phyloP scores from a whole-genome alignment of 1,284 basidiomycete species.

The Sanghuangporus sanghuang region DNA sequence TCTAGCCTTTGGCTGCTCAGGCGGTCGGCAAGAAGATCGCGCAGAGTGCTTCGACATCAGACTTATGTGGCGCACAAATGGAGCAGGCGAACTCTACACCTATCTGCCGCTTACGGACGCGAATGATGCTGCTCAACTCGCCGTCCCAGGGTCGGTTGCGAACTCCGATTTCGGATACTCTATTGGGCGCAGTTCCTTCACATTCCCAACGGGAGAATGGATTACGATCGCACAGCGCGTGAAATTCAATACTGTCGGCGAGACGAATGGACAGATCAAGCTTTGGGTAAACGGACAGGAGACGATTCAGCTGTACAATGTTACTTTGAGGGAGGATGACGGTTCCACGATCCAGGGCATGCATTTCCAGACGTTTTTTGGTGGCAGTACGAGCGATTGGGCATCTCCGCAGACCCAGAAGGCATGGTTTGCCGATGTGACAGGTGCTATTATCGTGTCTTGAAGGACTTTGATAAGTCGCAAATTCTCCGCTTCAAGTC shows the following conservation, averaged over 20 bases:
- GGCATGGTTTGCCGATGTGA: constrained; percentile 36
- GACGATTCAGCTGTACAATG: constrained; percentile 20
- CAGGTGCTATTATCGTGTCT: constrained; percentile 11
- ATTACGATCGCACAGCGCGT: constrained; percentile 33
- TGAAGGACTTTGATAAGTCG: background rate
- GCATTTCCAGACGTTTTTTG: constrained; percentile 38
- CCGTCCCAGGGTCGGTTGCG: constrained; percentile 22
- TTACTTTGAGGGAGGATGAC: constrained; percentile 22
- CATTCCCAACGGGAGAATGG: constrained; percentile 29
- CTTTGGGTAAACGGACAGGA: constrained; percentile 25
- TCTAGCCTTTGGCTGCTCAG: constrained; percentile 42
- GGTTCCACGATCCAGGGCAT: constrained; percentile 23
- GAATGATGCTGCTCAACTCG: constrained; percentile 7
- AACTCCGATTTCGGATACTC: constrained; percentile 27
- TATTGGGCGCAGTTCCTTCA: constrained; percentile 24
- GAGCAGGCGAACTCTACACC: constrained; percentile 53
- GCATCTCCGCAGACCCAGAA: constrained; percentile 34
- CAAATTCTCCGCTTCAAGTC: too few species aligned
- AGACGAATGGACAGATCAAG: constrained; percentile 22
- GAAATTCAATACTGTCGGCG: constrained; percentile 34
- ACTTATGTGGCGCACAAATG: constrained; percentile 29
- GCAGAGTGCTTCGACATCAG: constrained; percentile 19
- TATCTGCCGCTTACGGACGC: constrained; percentile 39
- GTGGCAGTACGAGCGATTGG: constrained; percentile 29
- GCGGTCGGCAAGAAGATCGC: constrained; percentile 39